A percentile compares a stretch with the other conserved stretches of the same genome.
phyloP scores from a whole-genome alignment of 148 eudicot genomes.

The Vaccinium myrtillus region DNA sequence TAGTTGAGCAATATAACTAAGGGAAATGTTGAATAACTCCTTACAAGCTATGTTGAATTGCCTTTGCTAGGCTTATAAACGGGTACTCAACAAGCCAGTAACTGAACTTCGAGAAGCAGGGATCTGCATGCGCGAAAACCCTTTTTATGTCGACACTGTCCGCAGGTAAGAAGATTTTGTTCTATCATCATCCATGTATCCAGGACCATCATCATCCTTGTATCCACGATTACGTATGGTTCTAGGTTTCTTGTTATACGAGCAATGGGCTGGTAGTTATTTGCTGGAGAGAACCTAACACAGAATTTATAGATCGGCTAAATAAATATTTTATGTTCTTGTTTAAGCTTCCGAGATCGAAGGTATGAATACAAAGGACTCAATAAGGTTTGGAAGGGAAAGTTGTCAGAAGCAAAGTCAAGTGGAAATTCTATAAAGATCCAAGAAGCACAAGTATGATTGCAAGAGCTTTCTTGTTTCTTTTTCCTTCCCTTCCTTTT shows the following conservation, averaged over 20 bases:
- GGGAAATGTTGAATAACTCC: background rate
- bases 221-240: too few species aligned
- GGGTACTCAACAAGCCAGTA: conserved; percentile 87
- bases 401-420: conserved; percentile 87
- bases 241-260: background rate
- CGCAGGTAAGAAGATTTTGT: conserved; percentile 61
- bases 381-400: conserved; percentile 97
- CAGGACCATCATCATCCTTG: too few species aligned
- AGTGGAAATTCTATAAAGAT: conserved; percentile 92
- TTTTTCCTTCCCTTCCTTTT: background rate
- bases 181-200: conserved; percentile 1
- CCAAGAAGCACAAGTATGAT: conserved; percentile 92
- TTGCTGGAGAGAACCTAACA: conserved; percentile 6
- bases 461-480: conserved; percentile 4
- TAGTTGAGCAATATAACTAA: background rate
- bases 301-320: background rate
- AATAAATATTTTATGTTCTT: conserved; percentile 18
- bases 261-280: background rate
- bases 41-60: conserved; percentile 17
- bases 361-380: conserved; percentile 98
- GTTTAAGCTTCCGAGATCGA: conserved; percentile 90
- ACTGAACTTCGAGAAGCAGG: conserved; percentile 96
- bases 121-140: conserved; percentile 97
- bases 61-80: conserved; percentile 69
- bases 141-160: conserved; percentile 98